Conservation (phyloP, 1,284 basidiomycete species). For the Mycena citricolor region DNA sequence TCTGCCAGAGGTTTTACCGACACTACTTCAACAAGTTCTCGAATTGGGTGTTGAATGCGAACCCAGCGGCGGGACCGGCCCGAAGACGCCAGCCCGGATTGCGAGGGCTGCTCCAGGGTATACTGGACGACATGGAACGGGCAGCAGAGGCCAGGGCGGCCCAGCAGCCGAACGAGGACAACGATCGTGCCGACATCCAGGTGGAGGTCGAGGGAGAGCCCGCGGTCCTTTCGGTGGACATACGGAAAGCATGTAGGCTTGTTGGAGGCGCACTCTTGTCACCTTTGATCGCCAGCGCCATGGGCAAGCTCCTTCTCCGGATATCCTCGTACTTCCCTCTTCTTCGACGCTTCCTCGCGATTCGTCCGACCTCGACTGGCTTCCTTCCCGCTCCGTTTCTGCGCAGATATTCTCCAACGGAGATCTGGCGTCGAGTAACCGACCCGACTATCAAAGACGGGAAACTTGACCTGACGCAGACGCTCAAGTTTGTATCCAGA, state of each 20-base stretch:
- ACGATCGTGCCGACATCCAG: slow-evolving; percentile 18
- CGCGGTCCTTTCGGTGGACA: slow-evolving; percentile 15
- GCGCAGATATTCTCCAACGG: slow-evolving; percentile 28
- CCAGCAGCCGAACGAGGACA: slow-evolving; percentile 14
- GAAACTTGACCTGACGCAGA: slow-evolving; percentile 26
- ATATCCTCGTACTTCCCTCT: slow-evolving; percentile 49
- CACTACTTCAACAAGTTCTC: slow-evolving; percentile 42
- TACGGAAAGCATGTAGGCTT: slow-evolving; percentile 49
- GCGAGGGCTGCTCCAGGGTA: slow-evolving; percentile 18
- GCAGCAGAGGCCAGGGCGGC: slow-evolving; percentile 16
- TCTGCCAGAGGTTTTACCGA: slow-evolving; percentile 49
- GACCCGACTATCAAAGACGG: slow-evolving; percentile 25
- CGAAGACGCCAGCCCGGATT: slow-evolving; percentile 21
- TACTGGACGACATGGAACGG: slow-evolving; percentile 23
- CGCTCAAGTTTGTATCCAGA: slow-evolving; percentile 42
- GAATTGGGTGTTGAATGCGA: slow-evolving; percentile 46
- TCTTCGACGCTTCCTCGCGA: slow-evolving; percentile 53
- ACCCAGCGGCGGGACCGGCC: slow-evolving; percentile 27
- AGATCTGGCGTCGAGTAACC: slow-evolving; percentile 28
- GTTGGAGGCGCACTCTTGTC: slow-evolving; percentile 65
- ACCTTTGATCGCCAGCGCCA: slow-evolving; percentile 60
- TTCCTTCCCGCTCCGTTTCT: slow-evolving; percentile 25
- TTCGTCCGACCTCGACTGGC: slow-evolving; percentile 38
- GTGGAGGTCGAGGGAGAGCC: slow-evolving; percentile 23
- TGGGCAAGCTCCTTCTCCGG: slow-evolving; percentile 59